phyloP scores from a whole-genome alignment of 306 rosid species.

The Sphenostylis stenocarpa region DNA sequence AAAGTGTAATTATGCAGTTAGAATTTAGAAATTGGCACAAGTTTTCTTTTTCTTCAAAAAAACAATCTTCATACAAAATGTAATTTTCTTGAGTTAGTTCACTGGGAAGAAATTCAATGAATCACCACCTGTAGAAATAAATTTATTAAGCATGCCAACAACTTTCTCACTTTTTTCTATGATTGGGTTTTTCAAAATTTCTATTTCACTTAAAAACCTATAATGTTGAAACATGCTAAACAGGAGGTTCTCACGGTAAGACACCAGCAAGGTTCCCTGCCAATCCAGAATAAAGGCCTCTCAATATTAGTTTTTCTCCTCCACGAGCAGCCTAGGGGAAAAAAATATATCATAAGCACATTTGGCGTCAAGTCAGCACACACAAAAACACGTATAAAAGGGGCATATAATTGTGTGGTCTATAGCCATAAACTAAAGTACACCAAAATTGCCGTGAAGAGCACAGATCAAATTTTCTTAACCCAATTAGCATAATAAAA shows the following conservation, averaged over 20 bases:
- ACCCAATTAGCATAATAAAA: conserved; percentile 2
- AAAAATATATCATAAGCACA: conserved; percentile 1
- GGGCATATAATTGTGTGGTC: neutral
- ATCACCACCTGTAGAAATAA: conserved; percentile 7
- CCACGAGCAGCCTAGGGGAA: conserved; percentile 78
- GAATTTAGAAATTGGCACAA: conserved; percentile 8
- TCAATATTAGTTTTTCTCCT: conserved; percentile 72
- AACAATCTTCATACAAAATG: neutral
- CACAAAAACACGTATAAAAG: neutral
- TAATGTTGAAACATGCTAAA: conserved; percentile 30
- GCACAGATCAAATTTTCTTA: neutral
- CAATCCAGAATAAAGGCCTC: conserved; percentile 97
- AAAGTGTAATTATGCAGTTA: neutral
- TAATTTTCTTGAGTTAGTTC: neutral
- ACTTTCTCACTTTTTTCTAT: conserved; percentile 19
- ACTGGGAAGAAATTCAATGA: conserved; percentile 22
- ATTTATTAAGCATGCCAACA: conserved; percentile 10
- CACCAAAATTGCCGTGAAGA: neutral
- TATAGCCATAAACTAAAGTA: neutral
- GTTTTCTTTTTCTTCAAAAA: neutral
- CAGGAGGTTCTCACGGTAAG: conserved; percentile 78
- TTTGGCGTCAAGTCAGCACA: neutral
- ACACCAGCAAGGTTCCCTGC: conserved; percentile 94
- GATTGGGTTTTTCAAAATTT: conserved; percentile 21
- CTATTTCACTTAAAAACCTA: conserved; percentile 33